phyloP scores from a whole-genome alignment of 352 stramenopile genomes.

The Globisporangium irregulare region DNA sequence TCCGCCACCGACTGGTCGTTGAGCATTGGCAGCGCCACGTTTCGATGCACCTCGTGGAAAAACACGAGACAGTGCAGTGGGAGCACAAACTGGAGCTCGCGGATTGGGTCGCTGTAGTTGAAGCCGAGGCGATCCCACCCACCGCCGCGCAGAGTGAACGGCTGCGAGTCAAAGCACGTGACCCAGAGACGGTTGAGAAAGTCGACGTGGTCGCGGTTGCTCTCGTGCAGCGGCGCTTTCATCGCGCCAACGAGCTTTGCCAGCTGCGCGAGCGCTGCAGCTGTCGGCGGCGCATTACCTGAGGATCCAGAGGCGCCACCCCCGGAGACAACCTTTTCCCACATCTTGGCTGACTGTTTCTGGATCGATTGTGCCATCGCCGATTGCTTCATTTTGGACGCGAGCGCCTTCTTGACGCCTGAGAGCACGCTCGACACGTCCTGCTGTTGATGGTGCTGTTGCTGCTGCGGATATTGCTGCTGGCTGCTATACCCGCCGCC shows the following conservation, averaged over 20 bases:
- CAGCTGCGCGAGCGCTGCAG: constrained; percentile 56
- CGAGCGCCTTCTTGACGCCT: constrained; percentile 73
- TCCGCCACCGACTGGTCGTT: constrained; percentile 44
- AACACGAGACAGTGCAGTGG: constrained; percentile 80
- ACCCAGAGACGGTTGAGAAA: constrained; percentile 67
- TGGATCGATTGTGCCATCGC: constrained; percentile 62
- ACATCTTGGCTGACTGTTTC: constrained; percentile 71
- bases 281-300: constrained; percentile 48
- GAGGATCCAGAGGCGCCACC: constrained; percentile 18
- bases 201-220: constrained; percentile 67
- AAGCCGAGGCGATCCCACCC: constrained; percentile 70
- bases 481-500: background rate
- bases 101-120: constrained; percentile 57
- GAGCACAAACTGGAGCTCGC: constrained; percentile 67
- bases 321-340: constrained; percentile 57
- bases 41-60: constrained; percentile 75
- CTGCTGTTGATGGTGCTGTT: constrained; percentile 24
- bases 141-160: constrained; percentile 39
- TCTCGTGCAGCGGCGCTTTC: constrained; percentile 53
- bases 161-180: constrained; percentile 64
- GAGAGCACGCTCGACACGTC: constrained; percentile 64
- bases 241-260: constrained; percentile 64
- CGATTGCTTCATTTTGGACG: constrained; percentile 83
- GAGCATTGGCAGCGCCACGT: constrained; percentile 60
- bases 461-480: constrained; percentile 14